These are phyloP conservation scores for Colletotrichum spinosum DNA, from an alignment of 2,329 filamentous ascomycete species.

Conservation along the genomic window DNA sequence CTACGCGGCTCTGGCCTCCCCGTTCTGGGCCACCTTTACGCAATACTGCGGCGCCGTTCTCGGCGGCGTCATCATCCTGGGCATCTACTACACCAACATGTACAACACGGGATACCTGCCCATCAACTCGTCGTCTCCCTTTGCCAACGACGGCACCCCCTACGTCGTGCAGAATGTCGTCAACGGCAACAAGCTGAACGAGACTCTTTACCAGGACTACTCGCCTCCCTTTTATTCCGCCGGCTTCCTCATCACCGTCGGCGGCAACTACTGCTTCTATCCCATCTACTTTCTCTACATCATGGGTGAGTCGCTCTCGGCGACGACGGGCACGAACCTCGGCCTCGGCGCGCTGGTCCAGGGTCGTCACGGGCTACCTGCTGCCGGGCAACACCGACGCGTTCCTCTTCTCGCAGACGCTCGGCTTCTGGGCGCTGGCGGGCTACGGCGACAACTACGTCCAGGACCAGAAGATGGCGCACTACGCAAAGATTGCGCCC, in stretches of 20 bases:
- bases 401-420: constrained; percentile 41
- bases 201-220: constrained; percentile 54
- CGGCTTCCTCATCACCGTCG: constrained; percentile 53
- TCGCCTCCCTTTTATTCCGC: constrained; percentile 58
- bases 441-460: constrained; percentile 56
- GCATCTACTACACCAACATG: constrained; percentile 56
- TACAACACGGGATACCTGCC: constrained; percentile 59
- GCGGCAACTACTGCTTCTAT: constrained; percentile 58
- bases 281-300: constrained; percentile 57
- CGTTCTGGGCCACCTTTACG: constrained; percentile 55
- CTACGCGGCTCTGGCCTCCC: constrained; percentile 51
- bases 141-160: constrained; percentile 54
- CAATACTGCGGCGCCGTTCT: constrained; percentile 48
- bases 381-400: constrained; percentile 49
- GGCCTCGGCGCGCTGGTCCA: constrained; percentile 55
- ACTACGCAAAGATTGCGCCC: constrained; percentile 48
- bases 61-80: constrained; percentile 53
- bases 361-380: constrained; percentile 58
- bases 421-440: constrained; percentile 48
- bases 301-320: constrained; percentile 40
- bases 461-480: constrained; percentile 47
- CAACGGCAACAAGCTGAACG: constrained; percentile 51
- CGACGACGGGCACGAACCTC: constrained; percentile 56
- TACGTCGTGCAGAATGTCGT: constrained; percentile 51
- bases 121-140: constrained; percentile 59